Evolutionary conservation across 805 yeast genomes (phyloP).

Genomic region (Ogataea trehaloabstinens): DNA sequence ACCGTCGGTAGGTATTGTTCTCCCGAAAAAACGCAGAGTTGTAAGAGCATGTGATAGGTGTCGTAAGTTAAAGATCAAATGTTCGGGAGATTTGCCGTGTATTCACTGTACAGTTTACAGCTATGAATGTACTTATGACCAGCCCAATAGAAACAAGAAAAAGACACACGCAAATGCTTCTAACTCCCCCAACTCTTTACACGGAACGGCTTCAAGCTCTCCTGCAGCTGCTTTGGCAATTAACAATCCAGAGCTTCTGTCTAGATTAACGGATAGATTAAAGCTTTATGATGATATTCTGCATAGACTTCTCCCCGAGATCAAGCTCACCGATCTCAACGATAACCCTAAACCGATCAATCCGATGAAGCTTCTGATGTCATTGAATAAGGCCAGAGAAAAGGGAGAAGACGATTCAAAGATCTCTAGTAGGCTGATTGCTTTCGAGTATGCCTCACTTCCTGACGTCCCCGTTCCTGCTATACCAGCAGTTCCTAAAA

Average conservation of each 20-base stretch:
- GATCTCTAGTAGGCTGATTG: slow-evolving; percentile 20
- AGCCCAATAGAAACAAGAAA: slow-evolving; percentile 48
- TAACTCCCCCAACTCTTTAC: slow-evolving; percentile 15
- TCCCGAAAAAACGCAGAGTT: slow-evolving; percentile 36
- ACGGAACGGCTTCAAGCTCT: neutral
- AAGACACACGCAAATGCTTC: slow-evolving; percentile 20
- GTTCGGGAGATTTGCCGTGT: slow-evolving; percentile 52
- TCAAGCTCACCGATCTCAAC: slow-evolving; percentile 30
- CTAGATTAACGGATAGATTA: slow-evolving; percentile 30
- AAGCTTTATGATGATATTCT: slow-evolving; percentile 33
- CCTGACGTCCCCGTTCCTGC: slow-evolving; percentile 33
- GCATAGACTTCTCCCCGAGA: slow-evolving; percentile 31
- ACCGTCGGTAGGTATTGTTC: slow-evolving; percentile 9
- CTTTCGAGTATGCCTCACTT: slow-evolving; percentile 26
- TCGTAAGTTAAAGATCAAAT: slow-evolving; percentile 48
- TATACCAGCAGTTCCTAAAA: slow-evolving; percentile 22
- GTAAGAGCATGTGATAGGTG: slow-evolving; percentile 55
- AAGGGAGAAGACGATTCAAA: slow-evolving; percentile 18
- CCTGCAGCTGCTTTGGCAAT: neutral
- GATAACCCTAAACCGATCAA: slow-evolving; percentile 33
- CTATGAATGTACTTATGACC: slow-evolving; percentile 80
- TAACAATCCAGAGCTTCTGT: slow-evolving; percentile 25
- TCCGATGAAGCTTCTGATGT: slow-evolving; percentile 31
- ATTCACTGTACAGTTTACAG: slow-evolving; percentile 77
- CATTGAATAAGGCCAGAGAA: slow-evolving; percentile 27